These are phyloP conservation scores for Globisporangium nodosum DNA, from an alignment of 352 stramenopile species.

Conservation along the genomic window DNA sequence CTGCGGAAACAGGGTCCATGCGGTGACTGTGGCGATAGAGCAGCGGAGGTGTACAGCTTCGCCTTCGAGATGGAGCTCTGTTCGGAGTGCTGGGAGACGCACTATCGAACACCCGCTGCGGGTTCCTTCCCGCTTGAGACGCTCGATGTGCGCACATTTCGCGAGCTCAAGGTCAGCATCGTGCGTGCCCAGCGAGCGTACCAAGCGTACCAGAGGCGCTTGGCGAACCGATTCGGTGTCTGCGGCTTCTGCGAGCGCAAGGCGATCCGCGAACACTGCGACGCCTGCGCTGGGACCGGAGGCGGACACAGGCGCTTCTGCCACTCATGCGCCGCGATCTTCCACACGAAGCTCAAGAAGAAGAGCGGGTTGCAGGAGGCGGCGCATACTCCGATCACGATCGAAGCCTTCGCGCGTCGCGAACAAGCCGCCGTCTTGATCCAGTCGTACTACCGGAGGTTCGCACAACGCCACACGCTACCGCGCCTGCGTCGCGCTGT, in stretches of 20 bases:
- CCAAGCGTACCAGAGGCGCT: constrained; percentile 24
- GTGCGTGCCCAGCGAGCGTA: constrained; percentile 32
- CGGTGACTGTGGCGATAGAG: constrained; percentile 30
- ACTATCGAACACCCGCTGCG: not conserved
- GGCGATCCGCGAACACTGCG: constrained; percentile 35
- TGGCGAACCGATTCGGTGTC: constrained; percentile 17
- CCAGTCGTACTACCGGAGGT: constrained; percentile 38
- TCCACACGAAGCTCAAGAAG: constrained; percentile 17
- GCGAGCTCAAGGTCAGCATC: constrained; percentile 19
- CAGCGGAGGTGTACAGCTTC: constrained; percentile 36
- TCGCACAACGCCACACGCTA: constrained; percentile 33
- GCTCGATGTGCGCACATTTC: constrained; percentile 28
- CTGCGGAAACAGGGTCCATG: constrained; percentile 32
- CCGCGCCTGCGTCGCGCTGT: constrained; percentile 11
- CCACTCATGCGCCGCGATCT: constrained; percentile 34
- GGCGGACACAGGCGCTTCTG: constrained; percentile 28
- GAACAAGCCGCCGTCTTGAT: constrained; percentile 27
- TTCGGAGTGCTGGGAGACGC: constrained; percentile 19
- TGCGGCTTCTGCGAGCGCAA: constrained; percentile 39
- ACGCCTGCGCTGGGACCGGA: constrained; percentile 15
- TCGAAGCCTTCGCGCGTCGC: constrained; percentile 22
- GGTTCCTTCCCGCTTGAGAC: not conserved
- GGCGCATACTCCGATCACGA: constrained; percentile 16
- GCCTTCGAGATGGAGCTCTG: constrained; percentile 26
- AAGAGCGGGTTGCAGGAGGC: not conserved